phyloP scores from a whole-genome alignment of 257 asterid species.

The Avicennia marina region DNA sequence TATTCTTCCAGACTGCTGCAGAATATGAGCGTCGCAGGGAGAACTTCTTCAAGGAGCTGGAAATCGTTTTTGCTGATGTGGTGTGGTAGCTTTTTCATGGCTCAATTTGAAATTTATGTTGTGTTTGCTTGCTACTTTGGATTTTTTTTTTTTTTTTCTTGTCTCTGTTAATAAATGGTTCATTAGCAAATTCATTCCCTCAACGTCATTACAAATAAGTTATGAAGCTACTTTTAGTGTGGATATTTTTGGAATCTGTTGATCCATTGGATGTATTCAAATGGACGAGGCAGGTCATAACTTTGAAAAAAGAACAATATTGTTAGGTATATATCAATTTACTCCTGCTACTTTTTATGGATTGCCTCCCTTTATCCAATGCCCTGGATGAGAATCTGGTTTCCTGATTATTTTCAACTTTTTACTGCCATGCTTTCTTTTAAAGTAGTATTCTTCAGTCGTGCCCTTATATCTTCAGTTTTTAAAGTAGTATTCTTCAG shows the following conservation, averaged over 20 bases:
- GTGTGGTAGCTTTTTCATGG: constrained; percentile 41
- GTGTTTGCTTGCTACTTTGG: no score
- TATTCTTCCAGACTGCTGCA: constrained; percentile 68
- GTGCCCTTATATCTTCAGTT: constrained; percentile 14
- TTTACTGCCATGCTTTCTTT: no score
- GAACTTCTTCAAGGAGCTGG: constrained; percentile 86
- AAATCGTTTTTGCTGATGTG: constrained; percentile 87
- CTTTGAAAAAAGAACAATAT: no score
- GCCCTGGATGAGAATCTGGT: neutral
- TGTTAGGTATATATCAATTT: no score
- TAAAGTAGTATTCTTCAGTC: neutral
- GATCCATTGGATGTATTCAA: neutral
- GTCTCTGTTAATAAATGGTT: no score
- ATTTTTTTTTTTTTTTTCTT: no score
- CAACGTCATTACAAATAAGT: neutral
- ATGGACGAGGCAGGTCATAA: neutral
- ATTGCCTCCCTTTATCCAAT: neutral
- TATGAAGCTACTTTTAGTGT: neutral
- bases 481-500: neutral
- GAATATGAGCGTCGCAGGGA: constrained; percentile 79
- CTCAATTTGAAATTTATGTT: no score
- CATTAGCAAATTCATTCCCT: neutral
- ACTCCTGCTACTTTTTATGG: neutral
- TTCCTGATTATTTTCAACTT: no score
- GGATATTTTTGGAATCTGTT: neutral